Evolutionary conservation across 2,329 filamentous ascomycete species (phyloP), one percentile per base, ranked within the genome.

Genomic region (Verticillium isaacii): DNA sequence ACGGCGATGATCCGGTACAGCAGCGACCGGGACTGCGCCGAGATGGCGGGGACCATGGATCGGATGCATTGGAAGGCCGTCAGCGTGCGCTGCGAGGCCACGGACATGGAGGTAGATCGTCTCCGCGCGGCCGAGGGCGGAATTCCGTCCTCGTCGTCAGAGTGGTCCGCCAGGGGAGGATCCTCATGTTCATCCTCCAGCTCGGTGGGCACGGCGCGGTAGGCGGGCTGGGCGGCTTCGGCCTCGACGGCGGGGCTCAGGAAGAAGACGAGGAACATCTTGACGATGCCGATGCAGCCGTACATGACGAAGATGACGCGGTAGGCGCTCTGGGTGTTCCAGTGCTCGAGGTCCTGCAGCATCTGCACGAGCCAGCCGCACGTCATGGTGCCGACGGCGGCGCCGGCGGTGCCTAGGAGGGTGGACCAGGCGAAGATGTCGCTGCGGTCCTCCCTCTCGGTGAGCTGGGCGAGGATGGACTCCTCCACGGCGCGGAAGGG

Each of bases 371-470:
- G 69, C 84, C 85, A 89, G 2, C 89, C 89, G 60, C 82, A 82
- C 0, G 77, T 74, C 55, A 87, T 74, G 63, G 85, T 81, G 1
- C 89, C 88, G 17, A 83, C 76, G 0, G 89, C 87, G 0, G 82
- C 80, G 0, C 88, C 88, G 0, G 84, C 81, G 0, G 80, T 82
- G 2, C 88, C 88, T 1, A 79, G 71, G 7, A 88, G 75, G 6
- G 77, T 82, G 66, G 88, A 88, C 85, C 85, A 88, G 3, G 85
- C 85, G 64, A 84, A 88, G 32, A 88, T 76, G 67, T 88, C 84
- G 61, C 80, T 78, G 55, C 85, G 72, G 3, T 75, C 73, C 2
- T 73, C 71, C 5, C 77, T 66, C 1, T 73, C 69, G 0, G 82
- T 85, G 3, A 88, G 74, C 52, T 87, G 84, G 3, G 85, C 84